Conservation (phyloP, 2,329 filamentous ascomycete genomes). For the Spiromastix sp. region DNA sequence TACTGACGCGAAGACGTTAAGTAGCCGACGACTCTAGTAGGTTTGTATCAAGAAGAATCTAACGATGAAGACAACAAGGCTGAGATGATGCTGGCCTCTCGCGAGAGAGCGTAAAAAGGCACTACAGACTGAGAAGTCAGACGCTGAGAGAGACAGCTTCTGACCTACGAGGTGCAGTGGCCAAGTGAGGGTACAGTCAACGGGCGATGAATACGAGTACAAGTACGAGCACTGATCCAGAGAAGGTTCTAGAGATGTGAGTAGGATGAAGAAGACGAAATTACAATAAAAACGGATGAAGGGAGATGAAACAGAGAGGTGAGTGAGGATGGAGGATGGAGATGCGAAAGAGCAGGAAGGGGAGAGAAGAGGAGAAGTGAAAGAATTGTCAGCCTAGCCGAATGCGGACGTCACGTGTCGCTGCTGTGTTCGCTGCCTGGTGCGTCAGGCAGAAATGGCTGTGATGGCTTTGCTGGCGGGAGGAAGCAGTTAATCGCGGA, state of each 20-base stretch:
- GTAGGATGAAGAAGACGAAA: slow-evolving; percentile 3
- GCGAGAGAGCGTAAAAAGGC: slow-evolving; percentile 1
- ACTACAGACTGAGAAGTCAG: slow-evolving; percentile 6
- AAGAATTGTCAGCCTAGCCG: too few relatives aligned
- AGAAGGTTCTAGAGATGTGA: slow-evolving; percentile 1
- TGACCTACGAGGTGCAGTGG: neutral
- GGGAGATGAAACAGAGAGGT: slow-evolving; percentile 1
- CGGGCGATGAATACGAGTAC: slow-evolving; percentile 2
- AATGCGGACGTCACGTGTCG: neutral
- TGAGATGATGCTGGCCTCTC: neutral
- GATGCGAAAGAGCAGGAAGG: slow-evolving; percentile 6
- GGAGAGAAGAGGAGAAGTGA: slow-evolving; percentile 6
- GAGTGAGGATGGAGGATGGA: slow-evolving; percentile 7
- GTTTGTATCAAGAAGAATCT: neutral
- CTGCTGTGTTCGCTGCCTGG: neutral
- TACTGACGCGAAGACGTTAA: neutral
- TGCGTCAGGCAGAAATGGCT: too few relatives aligned
- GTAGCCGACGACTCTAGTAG: neutral
- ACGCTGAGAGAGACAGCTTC: neutral
- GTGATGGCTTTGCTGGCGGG: too few relatives aligned
- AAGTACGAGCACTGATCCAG: slow-evolving; percentile 3
- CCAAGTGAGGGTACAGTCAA: neutral
- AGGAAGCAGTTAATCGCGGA: too few relatives aligned
- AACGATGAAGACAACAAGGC: neutral
- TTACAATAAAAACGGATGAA: slow-evolving; percentile 3